Conservation (phyloP, 2,329 filamentous ascomycete species). For the Neonectria coccinea region DNA sequence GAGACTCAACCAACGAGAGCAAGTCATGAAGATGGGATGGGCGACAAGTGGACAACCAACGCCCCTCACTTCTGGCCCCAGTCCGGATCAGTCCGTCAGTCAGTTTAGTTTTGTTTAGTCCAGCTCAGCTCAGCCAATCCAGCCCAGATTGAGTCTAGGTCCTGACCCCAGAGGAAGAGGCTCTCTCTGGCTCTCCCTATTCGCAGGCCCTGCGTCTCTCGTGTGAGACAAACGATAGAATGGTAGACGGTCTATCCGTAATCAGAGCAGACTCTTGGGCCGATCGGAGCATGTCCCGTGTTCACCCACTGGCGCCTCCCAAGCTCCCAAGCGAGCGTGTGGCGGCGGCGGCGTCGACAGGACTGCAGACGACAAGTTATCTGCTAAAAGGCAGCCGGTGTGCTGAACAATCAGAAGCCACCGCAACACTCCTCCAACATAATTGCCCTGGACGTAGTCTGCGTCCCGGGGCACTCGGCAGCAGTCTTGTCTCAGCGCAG, state of each 20-base stretch:
- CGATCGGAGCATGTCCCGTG: not conserved
- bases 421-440: not conserved
- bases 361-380: not conserved
- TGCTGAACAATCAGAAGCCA: not conserved
- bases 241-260: not conserved
- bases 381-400: not conserved
- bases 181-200: not conserved
- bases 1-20: not conserved
- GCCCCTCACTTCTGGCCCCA: not conserved
- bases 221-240: not conserved
- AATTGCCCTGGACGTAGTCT: not conserved
- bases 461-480: not conserved
- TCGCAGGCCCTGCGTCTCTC: not conserved
- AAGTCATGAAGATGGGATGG: conserved; percentile 3
- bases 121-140: not conserved
- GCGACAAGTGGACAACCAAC: no score
- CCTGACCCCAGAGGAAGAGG: not conserved
- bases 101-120: not conserved
- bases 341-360: not conserved
- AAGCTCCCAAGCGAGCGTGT: conserved; percentile 4
- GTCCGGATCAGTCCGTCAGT: not conserved
- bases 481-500: not conserved
- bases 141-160: not conserved
- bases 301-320: conserved; percentile 4
- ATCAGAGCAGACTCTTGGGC: not conserved